A percentile compares a stretch with the other conserved stretches of the same genome.
phyloP scores from a whole-genome alignment of 2,329 filamentous ascomycete species.

The Botrytis galanthina region DNA sequence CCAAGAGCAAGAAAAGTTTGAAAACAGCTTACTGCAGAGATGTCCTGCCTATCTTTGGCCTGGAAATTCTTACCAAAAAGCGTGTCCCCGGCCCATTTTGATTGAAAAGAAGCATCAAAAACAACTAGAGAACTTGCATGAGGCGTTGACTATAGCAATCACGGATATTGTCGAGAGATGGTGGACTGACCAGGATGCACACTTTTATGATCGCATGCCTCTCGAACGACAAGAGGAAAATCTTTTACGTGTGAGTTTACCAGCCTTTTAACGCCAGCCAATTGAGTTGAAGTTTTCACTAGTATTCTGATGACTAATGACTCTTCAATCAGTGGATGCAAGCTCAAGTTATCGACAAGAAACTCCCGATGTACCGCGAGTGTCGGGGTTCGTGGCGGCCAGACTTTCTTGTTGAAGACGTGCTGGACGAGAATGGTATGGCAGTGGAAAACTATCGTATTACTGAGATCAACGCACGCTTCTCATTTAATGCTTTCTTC shows the following conservation, averaged over 20 bases:
- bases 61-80: neutral
- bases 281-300: neutral
- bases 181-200: neutral
- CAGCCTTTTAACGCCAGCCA: neutral
- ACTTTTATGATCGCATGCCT: neutral
- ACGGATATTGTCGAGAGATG: conserved; percentile 14
- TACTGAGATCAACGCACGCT: conserved; percentile 8
- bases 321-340: neutral
- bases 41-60: neutral
- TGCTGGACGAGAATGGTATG: neutral
- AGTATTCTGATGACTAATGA: neutral
- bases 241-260: neutral
- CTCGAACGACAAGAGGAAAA: neutral
- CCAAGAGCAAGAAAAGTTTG: neutral
- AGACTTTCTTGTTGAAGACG: conserved; percentile 5
- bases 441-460: neutral
- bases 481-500: neutral
- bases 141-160: neutral
- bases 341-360: neutral
- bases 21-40: neutral
- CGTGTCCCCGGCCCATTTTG: conserved; percentile 4
- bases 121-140: neutral
- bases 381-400: conserved; percentile 7
- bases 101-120: neutral
- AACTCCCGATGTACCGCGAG: neutral